Evolutionary conservation across 352 stramenopile genomes (phyloP), one percentile per base, ranked within the genome.

Genomic region (Phytopythium vexans): DNA sequence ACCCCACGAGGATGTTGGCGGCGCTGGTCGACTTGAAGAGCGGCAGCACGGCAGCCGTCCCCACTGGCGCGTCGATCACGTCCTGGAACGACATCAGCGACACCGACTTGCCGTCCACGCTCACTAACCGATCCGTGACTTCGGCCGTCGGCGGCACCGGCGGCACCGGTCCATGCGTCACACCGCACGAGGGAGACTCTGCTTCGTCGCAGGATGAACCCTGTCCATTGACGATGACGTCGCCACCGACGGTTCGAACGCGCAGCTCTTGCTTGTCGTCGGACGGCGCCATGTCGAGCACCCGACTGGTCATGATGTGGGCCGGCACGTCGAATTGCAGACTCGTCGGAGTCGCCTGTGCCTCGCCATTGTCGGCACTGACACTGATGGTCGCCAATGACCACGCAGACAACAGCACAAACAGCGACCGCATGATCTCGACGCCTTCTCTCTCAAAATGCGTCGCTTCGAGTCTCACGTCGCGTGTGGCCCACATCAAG

Each of bases 1-100:
- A 89, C 32, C 74, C 76, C 12, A 64, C 70, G 56, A 87, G 76
- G 6, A 80, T 58, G n/a, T 79, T 73, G 4, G 56, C 51, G 27
- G 41, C 51, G 5, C 41, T 51, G 6, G 64, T 44, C 14, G 52
- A 46, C 27, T 72, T 74, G 54, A 86, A 87, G 8, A 88, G 52
- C 4, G 79, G 76, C 1, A 89, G 55, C 33, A 88, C 51, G 6
- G 69, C 58, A 1, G 72, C 50, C 34, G 66, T 74, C 16, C 74
- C 79, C 1, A 70, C 51, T 0, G 70, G 67, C 11, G 57, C 44
- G 47, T 76, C 61, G 37, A 87, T 68, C 6, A 71, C 62, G 7
- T 90, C 64, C 34, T 75, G 55, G 40, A 87, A 69, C 8, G 66
- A 56, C n/a, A 71, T 36, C 4, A 80, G 53, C 0, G 74, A 80